Conservation (phyloP, 2,329 filamentous ascomycete genomes). For the Penicillium frequentans region DNA sequence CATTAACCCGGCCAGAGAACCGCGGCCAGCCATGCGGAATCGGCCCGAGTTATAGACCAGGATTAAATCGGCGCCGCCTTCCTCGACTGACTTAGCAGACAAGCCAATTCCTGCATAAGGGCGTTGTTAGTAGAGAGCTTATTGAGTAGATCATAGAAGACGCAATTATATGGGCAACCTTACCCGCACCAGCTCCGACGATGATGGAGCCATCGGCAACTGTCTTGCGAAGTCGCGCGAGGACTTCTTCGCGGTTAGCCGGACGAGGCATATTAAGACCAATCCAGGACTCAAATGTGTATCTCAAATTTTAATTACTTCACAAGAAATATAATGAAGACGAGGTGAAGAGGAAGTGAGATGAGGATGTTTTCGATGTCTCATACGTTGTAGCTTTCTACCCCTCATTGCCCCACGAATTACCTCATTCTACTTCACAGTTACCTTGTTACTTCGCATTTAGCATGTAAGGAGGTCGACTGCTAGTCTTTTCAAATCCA, state of each 20-base stretch:
- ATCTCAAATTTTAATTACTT: not conserved
- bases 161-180: not conserved
- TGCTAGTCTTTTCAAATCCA: too few relatives aligned
- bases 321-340: not conserved
- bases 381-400: not conserved
- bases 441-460: too few relatives aligned
- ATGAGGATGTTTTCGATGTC: too few relatives aligned
- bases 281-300: not conserved
- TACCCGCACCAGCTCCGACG: conserved; percentile 66
- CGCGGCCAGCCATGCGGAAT: conserved; percentile 71
- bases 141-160: too few relatives aligned
- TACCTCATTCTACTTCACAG: conserved; percentile 9
- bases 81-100: conserved; percentile 69
- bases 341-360: not conserved
- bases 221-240: conserved; percentile 54
- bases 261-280: conserved; percentile 23
- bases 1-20: conserved; percentile 69
- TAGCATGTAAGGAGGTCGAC: too few relatives aligned
- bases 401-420: conserved; percentile 14
- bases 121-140: not conserved
- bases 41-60: conserved; percentile 72
- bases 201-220: conserved; percentile 59
- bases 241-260: conserved; percentile 57
- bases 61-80: conserved; percentile 67
- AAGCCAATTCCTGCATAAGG: conserved; percentile 61